Evolutionary conservation across 2,329 filamentous ascomycete species (phyloP).

Genomic region (Colletotrichum australisinense): DNA sequence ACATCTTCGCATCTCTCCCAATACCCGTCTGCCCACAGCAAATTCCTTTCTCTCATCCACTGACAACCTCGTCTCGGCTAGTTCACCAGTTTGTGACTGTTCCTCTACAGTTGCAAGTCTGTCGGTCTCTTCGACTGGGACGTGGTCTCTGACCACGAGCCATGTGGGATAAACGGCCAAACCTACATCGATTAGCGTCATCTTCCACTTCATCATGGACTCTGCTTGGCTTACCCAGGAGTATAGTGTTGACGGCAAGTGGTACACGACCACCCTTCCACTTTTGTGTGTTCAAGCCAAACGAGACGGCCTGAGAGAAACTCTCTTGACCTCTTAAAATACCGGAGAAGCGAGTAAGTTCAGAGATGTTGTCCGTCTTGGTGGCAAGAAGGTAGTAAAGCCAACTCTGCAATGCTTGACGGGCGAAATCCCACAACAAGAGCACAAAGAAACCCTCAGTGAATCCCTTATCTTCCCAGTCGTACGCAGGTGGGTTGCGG

Average conservation of each 20-base stretch:
- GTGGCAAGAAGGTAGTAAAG: conserved; percentile 66
- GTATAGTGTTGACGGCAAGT: conserved; percentile 51
- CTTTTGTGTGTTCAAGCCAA: conserved; percentile 50
- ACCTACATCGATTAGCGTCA: conserved; percentile 33
- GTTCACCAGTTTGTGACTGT: conserved; percentile 1
- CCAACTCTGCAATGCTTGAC: conserved; percentile 66
- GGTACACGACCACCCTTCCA: conserved; percentile 52
- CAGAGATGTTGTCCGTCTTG: conserved; percentile 67
- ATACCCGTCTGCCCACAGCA: conserved; percentile 21
- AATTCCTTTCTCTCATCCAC: conserved; percentile 21
- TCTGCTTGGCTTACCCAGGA: conserved; percentile 45
- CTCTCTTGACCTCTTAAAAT: conserved; percentile 55
- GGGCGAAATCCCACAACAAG: conserved; percentile 60
- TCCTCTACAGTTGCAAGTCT: conserved; percentile 11
- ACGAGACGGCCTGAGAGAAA: conserved; percentile 52
- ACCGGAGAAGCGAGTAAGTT: conserved; percentile 55
- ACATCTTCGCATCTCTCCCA: conserved; percentile 25
- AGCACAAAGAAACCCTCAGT: conserved; percentile 60
- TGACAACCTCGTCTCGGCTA: conserved; percentile 13
- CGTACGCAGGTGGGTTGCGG: conserved; percentile 49
- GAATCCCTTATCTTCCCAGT: conserved; percentile 57
- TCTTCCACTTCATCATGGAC: not conserved
- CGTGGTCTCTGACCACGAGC: conserved; percentile 45
- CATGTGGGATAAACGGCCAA: conserved; percentile 43
- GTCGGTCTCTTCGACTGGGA: conserved; percentile 40